phyloP scores from a whole-genome alignment of 805 yeast species.

The Saccharomyces kudriavzevii region DNA sequence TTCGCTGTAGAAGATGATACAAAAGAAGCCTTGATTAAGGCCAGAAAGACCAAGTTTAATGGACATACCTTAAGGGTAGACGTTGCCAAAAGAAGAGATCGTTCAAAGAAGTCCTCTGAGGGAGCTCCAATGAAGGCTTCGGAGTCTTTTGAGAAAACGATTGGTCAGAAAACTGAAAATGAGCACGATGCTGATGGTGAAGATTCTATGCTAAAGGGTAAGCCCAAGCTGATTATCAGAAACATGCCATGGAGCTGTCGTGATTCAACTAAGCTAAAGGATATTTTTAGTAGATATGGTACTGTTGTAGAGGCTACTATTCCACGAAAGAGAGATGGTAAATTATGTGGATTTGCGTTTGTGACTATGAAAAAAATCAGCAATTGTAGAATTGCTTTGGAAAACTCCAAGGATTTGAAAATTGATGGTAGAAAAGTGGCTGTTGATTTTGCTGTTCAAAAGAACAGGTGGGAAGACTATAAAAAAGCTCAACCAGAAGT shows the following conservation, averaged over 20 bases:
- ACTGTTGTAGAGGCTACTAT: slow-evolving; percentile 81
- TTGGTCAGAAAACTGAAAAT: slow-evolving; percentile 2
- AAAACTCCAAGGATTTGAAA: slow-evolving; percentile 62
- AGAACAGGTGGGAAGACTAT: slow-evolving; percentile 66
- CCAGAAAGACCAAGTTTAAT: slow-evolving; percentile 59
- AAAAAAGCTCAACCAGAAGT: slow-evolving; percentile 38
- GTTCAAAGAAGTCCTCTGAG: slow-evolving; percentile 37
- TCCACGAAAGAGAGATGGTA: slow-evolving; percentile 81
- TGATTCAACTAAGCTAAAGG: slow-evolving; percentile 61
- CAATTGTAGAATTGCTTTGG: slow-evolving; percentile 75
- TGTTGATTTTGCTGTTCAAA: slow-evolving; percentile 88
- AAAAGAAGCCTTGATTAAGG: slow-evolving; percentile 55
- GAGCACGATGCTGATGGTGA: slow-evolving; percentile 29
- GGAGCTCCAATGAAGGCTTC: slow-evolving; percentile 3
- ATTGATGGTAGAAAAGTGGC: slow-evolving; percentile 88
- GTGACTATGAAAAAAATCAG: slow-evolving; percentile 76
- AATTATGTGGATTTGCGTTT: slow-evolving; percentile 91
- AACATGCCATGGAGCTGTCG: slow-evolving; percentile 95
- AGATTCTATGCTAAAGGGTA: slow-evolving; percentile 54
- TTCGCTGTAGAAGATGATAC: slow-evolving; percentile 84
- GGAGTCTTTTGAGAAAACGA: slow-evolving; percentile 5
- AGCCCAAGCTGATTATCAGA: slow-evolving; percentile 79
- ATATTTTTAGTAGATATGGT: slow-evolving; percentile 69
- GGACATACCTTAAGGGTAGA: slow-evolving; percentile 67
- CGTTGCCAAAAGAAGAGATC: slow-evolving; percentile 85